These are phyloP conservation scores for Corymbia calophylla DNA, from an alignment of 441 rosid species.

Conservation along the genomic window DNA sequence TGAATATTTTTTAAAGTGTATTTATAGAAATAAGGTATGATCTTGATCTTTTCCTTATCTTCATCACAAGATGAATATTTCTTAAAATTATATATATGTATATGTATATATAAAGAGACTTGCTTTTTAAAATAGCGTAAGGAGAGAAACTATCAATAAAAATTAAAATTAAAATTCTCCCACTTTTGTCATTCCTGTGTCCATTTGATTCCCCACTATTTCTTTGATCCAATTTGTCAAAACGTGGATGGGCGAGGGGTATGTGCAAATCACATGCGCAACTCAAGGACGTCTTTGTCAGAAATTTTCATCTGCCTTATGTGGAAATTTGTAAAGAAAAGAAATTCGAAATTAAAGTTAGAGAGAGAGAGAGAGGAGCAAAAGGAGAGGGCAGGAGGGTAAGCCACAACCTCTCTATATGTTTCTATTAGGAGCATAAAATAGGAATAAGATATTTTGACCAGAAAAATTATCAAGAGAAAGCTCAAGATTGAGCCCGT, in stretches of 20 bases:
- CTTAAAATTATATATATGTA: too few relatives aligned
- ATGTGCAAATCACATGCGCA: not conserved
- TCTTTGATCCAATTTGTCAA: not conserved
- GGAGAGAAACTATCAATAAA: not conserved
- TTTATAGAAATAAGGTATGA: too few relatives aligned
- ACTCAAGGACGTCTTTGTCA: not conserved
- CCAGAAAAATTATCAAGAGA: rapidly evolving
- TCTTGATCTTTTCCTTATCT: not conserved
- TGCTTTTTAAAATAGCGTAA: too few relatives aligned
- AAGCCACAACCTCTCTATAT: not conserved
- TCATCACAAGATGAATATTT: not conserved
- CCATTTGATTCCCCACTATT: not conserved
- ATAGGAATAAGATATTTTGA: too few relatives aligned
- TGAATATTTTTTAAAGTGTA: not conserved
- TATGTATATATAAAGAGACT: not conserved
- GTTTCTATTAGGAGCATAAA: not conserved
- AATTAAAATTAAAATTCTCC: not conserved
- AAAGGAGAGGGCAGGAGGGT: not conserved
- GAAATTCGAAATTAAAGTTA: not conserved
- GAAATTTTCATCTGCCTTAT: not conserved
- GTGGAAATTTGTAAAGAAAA: not conserved
- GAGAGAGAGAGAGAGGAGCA: not conserved
- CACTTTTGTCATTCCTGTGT: not conserved
- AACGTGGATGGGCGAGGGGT: not conserved
- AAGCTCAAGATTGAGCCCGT: too few relatives aligned